A percentile compares a stretch with the other conserved stretches of the same genome.
These are phyloP conservation scores for Cyathus striatus DNA, from an alignment of 768 basidiomycete genomes.

Conservation along the genomic window DNA sequence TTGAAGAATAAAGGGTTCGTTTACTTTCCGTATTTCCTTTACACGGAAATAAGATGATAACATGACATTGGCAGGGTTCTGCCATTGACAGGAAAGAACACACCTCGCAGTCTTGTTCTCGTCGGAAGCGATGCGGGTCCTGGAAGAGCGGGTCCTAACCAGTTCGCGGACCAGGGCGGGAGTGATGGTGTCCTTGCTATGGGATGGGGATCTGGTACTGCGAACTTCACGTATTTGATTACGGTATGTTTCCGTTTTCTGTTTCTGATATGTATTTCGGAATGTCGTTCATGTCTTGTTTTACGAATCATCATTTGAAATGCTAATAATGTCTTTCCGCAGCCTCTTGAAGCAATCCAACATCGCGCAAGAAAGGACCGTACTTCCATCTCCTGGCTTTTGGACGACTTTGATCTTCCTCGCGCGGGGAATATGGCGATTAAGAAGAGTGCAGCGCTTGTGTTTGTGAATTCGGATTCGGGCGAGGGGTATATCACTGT, in stretches of 20 bases:
- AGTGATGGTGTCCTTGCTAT: slow-evolving; percentile 73
- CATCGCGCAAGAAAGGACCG: slow-evolving; percentile 60
- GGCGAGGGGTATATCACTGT: slow-evolving; percentile 82
- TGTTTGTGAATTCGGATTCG: slow-evolving; percentile 80
- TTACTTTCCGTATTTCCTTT: slow-evolving; percentile 38
- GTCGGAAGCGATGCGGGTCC: slow-evolving; percentile 67
- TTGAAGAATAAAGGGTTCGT: slow-evolving; percentile 63
- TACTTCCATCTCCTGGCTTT: slow-evolving; percentile 60
- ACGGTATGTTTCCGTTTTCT: slow-evolving; percentile 38
- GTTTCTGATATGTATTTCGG: neutral
- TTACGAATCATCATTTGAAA: neutral
- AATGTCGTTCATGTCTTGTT: too few relatives aligned
- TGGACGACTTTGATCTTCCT: slow-evolving; percentile 63
- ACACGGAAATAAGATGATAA: too few relatives aligned
- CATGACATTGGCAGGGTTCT: neutral
- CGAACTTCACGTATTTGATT: slow-evolving; percentile 74
- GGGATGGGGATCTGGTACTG: slow-evolving; percentile 91
- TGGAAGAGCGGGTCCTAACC: slow-evolving; percentile 62
- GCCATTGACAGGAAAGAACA: slow-evolving; percentile 17
- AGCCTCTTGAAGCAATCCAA: slow-evolving; percentile 84
- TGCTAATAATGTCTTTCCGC: neutral
- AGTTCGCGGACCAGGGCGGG: slow-evolving; percentile 59
- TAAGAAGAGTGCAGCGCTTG: slow-evolving; percentile 60
- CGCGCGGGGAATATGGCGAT: slow-evolving; percentile 43
- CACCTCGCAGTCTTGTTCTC: slow-evolving; percentile 53